Evolutionary conservation across 495 filamentous ascomycete genomes (phyloP).

Genomic region (Cudoniella acicularis): DNA sequence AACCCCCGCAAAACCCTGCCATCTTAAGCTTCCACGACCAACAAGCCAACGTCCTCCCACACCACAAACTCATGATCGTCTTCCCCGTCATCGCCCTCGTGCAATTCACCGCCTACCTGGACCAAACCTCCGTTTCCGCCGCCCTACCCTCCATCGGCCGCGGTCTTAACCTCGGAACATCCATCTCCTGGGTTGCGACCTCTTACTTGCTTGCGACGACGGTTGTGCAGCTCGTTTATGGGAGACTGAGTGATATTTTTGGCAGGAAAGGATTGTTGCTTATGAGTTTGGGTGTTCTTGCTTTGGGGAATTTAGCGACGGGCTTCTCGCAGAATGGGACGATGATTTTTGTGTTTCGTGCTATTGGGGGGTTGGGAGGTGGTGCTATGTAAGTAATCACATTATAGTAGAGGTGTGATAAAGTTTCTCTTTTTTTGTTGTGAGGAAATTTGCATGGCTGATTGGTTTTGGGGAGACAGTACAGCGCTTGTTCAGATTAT

Average conservation of each 20-base stretch:
- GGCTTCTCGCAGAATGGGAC: constrained; percentile 43
- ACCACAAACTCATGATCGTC: constrained; percentile 24
- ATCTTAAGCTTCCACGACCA: not conserved
- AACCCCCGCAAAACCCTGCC: no score
- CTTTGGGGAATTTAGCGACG: not conserved
- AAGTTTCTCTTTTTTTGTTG: no score
- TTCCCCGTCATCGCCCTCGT: constrained; percentile 27
- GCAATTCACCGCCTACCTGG: constrained; percentile 30
- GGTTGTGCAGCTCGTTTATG: constrained; percentile 32
- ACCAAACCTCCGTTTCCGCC: constrained; percentile 32
- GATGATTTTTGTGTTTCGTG: constrained; percentile 64
- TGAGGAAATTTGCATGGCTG: no score
- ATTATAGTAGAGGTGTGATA: no score
- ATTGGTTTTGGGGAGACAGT: no score
- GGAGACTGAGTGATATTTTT: constrained; percentile 35
- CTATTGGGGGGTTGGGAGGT: constrained; percentile 62
- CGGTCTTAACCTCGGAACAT: constrained; percentile 23
- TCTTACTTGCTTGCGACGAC: constrained; percentile 32
- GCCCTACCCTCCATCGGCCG: constrained; percentile 32
- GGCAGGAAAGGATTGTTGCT: constrained; percentile 31
- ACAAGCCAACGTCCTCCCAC: constrained; percentile 20
- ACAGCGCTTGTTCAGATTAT: constrained; percentile 74
- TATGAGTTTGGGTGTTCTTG: constrained; percentile 22
- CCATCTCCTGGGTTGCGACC: constrained; percentile 34
- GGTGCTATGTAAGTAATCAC: constrained; percentile 65